A percentile compares a stretch with the other conserved stretches of the same genome.
Evolutionary conservation across 306 rosid species (phyloP).

Genomic region (Cucumis melo): DNA sequence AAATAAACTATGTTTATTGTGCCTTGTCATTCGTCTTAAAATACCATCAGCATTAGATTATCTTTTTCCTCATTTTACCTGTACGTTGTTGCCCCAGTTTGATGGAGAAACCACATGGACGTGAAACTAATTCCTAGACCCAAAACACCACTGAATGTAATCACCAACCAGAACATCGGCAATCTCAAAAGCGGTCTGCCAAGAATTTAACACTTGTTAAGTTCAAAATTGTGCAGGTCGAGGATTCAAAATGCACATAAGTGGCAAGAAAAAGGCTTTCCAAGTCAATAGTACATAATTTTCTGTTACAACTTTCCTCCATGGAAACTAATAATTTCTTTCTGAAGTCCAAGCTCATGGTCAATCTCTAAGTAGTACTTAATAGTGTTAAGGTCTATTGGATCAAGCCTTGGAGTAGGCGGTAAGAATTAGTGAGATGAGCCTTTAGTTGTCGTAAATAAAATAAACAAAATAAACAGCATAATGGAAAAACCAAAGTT

Average conservation of each 20-base stretch:
- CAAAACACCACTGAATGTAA: constrained; percentile 79
- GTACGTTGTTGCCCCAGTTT: constrained; percentile 96
- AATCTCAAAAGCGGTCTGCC: constrained; percentile 87
- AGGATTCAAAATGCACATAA: background rate
- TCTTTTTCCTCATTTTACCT: constrained; percentile 33
- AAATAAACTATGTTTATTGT: background rate
- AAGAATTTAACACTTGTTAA: constrained; percentile 14
- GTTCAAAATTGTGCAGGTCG: background rate
- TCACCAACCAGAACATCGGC: constrained; percentile 85
- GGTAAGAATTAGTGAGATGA: background rate
- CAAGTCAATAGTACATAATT: background rate
- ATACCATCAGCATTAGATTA: background rate
- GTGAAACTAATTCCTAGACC: constrained; percentile 97
- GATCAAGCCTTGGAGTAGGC: background rate
- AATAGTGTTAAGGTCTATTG: background rate
- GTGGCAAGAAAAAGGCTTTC: background rate
- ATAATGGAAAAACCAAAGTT: background rate
- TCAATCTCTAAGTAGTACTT: background rate
- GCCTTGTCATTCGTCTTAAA: background rate
- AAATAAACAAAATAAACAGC: background rate
- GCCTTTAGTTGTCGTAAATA: too few relatives aligned
- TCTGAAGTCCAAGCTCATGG: background rate
- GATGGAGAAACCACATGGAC: constrained; percentile 99
- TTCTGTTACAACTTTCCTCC: background rate
- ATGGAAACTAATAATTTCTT: background rate